These are phyloP conservation scores for Parastagonospora avenae DNA, from an alignment of 2,329 filamentous ascomycete species.

Conservation along the genomic window DNA sequence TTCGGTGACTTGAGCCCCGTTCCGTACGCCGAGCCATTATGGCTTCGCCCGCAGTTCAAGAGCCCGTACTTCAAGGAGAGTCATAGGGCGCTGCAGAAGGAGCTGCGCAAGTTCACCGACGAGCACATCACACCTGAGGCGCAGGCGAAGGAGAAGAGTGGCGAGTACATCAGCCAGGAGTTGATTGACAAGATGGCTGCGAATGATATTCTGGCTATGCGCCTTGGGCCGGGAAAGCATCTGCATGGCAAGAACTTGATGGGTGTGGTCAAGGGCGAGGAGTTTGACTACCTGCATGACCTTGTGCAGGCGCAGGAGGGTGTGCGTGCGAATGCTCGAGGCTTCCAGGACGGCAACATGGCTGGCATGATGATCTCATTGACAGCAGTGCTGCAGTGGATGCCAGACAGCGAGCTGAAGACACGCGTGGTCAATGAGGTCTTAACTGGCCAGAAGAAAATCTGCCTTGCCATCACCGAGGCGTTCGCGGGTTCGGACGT, in stretches of 20 bases:
- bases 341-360: conserved; percentile 87
- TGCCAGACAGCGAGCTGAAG: conserved; percentile 69
- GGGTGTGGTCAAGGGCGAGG: conserved; percentile 72
- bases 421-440: conserved; percentile 72
- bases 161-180: conserved; percentile 70
- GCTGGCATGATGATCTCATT: conserved; percentile 84
- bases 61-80: conserved; percentile 80
- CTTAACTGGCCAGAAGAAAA: conserved; percentile 82
- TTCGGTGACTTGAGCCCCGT: conserved; percentile 76
- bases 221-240: conserved; percentile 81
- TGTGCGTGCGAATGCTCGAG: conserved; percentile 71
- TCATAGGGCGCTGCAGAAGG: conserved; percentile 70
- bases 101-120: conserved; percentile 75
- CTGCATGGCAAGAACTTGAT: conserved; percentile 73
- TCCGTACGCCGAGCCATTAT: conserved; percentile 84
- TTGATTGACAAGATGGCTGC: conserved; percentile 80
- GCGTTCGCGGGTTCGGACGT: conserved; percentile 87
- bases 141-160: conserved; percentile 74
- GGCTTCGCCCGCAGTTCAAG: conserved; percentile 78
- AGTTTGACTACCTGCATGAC: conserved; percentile 89
- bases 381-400: conserved; percentile 79
- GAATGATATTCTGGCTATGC: conserved; percentile 77
- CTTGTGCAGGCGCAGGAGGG: conserved; percentile 77
- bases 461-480: conserved; percentile 86
- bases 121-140: conserved; percentile 74